A percentile compares a stretch with the other conserved stretches of the same genome.
These are phyloP conservation scores for Aspergillus caelatus DNA, from an alignment of 2,329 filamentous ascomycete genomes.

Conservation along the genomic window DNA sequence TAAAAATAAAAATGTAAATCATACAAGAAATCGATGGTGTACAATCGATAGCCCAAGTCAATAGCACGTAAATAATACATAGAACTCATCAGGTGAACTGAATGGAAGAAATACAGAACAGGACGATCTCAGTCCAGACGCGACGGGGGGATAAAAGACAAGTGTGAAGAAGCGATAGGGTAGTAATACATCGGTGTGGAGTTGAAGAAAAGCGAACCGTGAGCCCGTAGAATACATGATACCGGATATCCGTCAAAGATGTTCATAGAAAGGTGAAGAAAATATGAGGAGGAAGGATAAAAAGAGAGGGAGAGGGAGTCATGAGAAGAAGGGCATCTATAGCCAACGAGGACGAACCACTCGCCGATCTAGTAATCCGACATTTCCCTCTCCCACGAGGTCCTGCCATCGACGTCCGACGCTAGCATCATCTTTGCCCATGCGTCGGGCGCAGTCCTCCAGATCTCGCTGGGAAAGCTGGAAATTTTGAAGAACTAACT, in stretches of 20 bases:
- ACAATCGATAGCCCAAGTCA: slow-evolving; percentile 5
- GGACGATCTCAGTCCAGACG: background rate
- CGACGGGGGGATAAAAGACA: background rate
- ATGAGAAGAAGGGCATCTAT: slow-evolving; percentile 9
- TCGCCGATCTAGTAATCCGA: slow-evolving; percentile 40
- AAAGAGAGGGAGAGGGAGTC: background rate
- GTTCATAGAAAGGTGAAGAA: slow-evolving; percentile 2
- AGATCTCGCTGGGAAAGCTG: slow-evolving; percentile 47
- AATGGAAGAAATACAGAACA: background rate
- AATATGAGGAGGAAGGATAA: background rate
- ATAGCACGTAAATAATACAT: slow-evolving; percentile 5
- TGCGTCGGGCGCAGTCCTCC: slow-evolving; percentile 48
- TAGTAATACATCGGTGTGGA: slow-evolving; percentile 7
- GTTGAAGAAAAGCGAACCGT: background rate
- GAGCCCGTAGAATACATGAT: slow-evolving; percentile 12
- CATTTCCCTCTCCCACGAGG: slow-evolving; percentile 47
- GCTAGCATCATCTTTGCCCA: slow-evolving; percentile 46
- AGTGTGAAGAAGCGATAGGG: background rate
- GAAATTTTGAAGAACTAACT: slow-evolving; percentile 49
- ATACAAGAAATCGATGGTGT: slow-evolving; percentile 4
- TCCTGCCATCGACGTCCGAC: slow-evolving; percentile 47
- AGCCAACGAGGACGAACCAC: slow-evolving; percentile 30
- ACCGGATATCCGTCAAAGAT: slow-evolving; percentile 4
- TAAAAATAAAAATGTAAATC: background rate
- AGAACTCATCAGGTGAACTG: background rate